Base-by-base conservation (phyloP, 495 filamentous ascomycete species). In the Penicillium malachiteum region DNA sequence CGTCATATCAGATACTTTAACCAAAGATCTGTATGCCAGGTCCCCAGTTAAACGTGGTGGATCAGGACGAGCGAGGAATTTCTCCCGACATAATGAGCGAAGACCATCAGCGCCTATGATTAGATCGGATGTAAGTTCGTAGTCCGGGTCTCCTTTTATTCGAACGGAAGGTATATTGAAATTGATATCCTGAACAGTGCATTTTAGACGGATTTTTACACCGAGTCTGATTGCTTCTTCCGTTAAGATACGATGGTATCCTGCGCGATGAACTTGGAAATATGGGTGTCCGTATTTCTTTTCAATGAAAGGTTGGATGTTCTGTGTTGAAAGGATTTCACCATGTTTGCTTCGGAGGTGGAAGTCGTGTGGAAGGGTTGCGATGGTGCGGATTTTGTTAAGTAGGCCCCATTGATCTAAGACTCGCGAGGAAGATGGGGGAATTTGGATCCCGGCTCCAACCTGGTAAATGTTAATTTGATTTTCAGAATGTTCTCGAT, bases 1-100 rank as follows among this genome's bases (percentile, higher is more conserved):
- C 18, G 13, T 30, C 32, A 38, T 50, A 37, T 50, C 32, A 18
- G 31, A 37, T 17, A 50, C 31, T n/a, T 13, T 37, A 0, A 50
- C 32, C 7, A 50, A n/a, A 16, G 32, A 37, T 26, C 47, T 5
- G 12, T 50, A 50, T 9, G 47, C 33, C 10, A 50, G 10, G 17
- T 50, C 47, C 9, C 47, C 47, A 16, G 47, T 50, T 3, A 38
- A n/a, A 9, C 33, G 35, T 8, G 47, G 47, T 17, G 47, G 47
- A 16, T 50, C 47, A 37, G 47, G 13, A 50, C 32, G 32, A n/a
- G 12, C 47, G n/a, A 35, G 47, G 12, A 35, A 38, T 14, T 12
- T 8, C 37, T 50, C 47, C 0, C 47, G 47, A 26, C 6, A 37
- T 35, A 4, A 9, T 31, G 47, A 50, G 8, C 33, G 13, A 4